phyloP scores from a whole-genome alignment of 768 basidiomycete genomes.

The Mrakia gelida region DNA sequence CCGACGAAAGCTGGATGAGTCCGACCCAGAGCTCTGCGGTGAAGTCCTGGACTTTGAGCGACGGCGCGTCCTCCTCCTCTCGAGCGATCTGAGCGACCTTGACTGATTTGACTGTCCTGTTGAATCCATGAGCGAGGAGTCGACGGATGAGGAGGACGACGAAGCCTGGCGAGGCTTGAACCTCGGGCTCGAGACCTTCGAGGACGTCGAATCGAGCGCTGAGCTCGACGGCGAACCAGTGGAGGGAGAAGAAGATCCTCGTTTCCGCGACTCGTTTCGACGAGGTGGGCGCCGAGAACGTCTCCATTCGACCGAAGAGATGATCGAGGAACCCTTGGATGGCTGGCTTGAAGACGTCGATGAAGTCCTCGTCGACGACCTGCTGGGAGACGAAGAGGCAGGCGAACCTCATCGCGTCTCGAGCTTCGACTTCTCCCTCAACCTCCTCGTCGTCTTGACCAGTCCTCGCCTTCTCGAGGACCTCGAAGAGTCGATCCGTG shows the following conservation, averaged over 20 bases:
- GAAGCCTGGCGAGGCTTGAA: background rate
- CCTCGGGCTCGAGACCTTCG: background rate
- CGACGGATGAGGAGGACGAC: conserved; percentile 48
- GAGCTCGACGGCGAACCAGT: conserved; percentile 65
- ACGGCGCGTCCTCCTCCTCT: conserved; percentile 36
- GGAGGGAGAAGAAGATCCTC: conserved; percentile 46
- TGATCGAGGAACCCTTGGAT: conserved; percentile 47
- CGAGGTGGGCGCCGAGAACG: conserved; percentile 33
- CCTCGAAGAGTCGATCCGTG: conserved; percentile 53
- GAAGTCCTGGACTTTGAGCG: conserved; percentile 48
- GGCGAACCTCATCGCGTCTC: conserved; percentile 45
- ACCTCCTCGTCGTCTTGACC: conserved; percentile 27
- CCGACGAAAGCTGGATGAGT: conserved; percentile 40
- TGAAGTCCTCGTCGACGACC: conserved; percentile 44
- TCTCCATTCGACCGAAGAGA: conserved; percentile 41
- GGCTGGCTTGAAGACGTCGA: conserved; percentile 39
- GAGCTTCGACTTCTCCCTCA: background rate
- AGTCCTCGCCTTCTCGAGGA: conserved; percentile 46
- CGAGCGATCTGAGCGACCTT: conserved; percentile 35
- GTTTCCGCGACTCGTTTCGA: conserved; percentile 47
- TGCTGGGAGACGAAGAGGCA: conserved; percentile 54
- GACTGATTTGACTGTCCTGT: conserved; percentile 49
- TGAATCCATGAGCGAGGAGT: conserved; percentile 57
- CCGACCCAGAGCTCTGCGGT: conserved; percentile 70
- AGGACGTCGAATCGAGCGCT: conserved; percentile 37